Evolutionary conservation across 129 eudicot species (phyloP).

Genomic region (Escallonia rubra): DNA sequence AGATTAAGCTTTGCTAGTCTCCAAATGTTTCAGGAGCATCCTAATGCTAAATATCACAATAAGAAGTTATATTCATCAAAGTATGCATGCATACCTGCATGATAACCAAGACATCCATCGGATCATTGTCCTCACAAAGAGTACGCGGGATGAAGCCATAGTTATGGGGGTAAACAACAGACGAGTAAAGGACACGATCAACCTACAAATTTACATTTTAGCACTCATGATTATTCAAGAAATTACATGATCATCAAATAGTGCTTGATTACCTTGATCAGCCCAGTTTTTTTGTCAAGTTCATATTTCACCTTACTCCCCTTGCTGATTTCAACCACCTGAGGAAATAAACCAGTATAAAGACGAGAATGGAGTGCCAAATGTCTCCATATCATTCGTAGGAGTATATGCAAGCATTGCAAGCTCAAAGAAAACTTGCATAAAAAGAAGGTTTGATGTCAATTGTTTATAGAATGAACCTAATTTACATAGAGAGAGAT

Average conservation of each 20-base stretch:
- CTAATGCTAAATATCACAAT: too few species aligned
- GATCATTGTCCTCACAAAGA: conserved; percentile 75
- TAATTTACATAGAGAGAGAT: background rate
- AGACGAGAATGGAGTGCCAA: background rate
- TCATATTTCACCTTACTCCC: conserved; percentile 71
- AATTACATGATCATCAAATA: background rate
- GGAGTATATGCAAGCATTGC: background rate
- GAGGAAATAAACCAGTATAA: background rate
- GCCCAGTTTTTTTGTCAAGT: conserved; percentile 75
- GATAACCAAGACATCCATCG: conserved; percentile 49
- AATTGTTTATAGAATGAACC: background rate
- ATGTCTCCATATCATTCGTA: background rate
- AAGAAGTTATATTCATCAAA: too few species aligned
- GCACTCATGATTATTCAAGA: conserved; percentile 11
- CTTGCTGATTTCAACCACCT: conserved; percentile 50
- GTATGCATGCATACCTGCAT: conserved; percentile 35
- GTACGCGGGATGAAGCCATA: conserved; percentile 83
- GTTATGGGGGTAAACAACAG: conserved; percentile 78
- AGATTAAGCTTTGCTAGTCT: background rate
- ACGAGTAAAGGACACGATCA: conserved; percentile 53
- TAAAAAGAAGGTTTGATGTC: background rate
- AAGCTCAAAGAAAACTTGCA: background rate
- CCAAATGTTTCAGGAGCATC: background rate
- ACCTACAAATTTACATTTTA: conserved; percentile 25
- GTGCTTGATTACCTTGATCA: conserved; percentile 33